Evolutionary conservation across 768 basidiomycete genomes (phyloP), one percentile per base, ranked within the genome.

Genomic region (Mycena polygramma): DNA sequence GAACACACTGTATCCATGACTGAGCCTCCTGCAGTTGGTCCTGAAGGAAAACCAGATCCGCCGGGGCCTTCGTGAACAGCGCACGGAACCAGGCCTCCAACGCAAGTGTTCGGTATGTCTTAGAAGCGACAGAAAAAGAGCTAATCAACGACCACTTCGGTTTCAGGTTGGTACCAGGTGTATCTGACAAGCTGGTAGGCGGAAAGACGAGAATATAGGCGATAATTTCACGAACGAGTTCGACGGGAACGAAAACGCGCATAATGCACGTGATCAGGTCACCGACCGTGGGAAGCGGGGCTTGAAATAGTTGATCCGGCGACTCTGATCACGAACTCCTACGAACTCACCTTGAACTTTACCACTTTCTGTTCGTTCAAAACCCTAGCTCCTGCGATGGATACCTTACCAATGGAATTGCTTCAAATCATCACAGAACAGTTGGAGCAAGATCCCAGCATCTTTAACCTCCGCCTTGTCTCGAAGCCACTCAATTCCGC

Each of bases 181-280:
- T 63, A 15, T 76, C 74, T 48, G 66, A 24, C 14, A 35, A 26
- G 14, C 43, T n/a, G n/a, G 36, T 41, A 0, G 68, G 58, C 30
- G 68, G 36, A 17, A 57, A n/a, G 30, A 75, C 63, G 19, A 80
- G 72, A 35, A 79, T 48, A 57, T 71, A 63, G 2, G 63, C 61
- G n/a, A 81, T 69, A 19, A 84, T 81, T 72, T 82, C 79, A 51
- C 73, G 67, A 26, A 82, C 68, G 52, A 84, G 77, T 76, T 84
- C 83, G 30, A 72, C 69, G 54, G 83, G 83, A 49, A 83, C 53
- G 10, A 41, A 57, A 22, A 24, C 24, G 30, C 30, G 3, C 54
- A 57, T 57, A 14, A 20, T 19, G 22, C 63, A 45, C n/a, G 30
- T 60, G 45, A 60, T 19, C 26, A 35, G 43, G 9, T 19, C n/a